Evolutionary conservation across 2,329 filamentous ascomycete genomes (phyloP), one percentile per base, ranked within the genome.

Genomic region (Aureobasidium sp.): DNA sequence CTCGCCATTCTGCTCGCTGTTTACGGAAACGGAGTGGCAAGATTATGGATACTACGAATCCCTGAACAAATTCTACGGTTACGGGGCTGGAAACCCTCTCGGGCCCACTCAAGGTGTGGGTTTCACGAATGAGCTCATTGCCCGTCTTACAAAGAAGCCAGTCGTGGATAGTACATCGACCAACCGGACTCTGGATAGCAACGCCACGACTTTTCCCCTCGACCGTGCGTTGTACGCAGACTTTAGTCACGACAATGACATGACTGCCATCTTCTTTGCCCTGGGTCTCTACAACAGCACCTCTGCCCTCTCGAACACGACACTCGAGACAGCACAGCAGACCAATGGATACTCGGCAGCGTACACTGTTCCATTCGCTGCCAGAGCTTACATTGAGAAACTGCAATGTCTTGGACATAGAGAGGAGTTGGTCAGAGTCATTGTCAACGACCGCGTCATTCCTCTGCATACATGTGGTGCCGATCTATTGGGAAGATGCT

Each of bases 211-310:
- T 0, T 97, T 96, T 69, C 91, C 92, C 0, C 76, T 96, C 0
- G 80, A 75, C 27, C 72, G 73, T 33, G 68, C 82, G 12, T 75
- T 96, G 1, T 97, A 95, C 70, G 91, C 90, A 0, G 92, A 97
- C 74, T 96, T 97, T 71, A 90, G 86, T 65, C 92, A 97, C 74
- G 92, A 97, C 74, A 96, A 95, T 72, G 86, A 88, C 70, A 91
- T 97, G 85, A 84, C 83, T 33, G 82, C 82, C 8, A 84, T 95
- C 7, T 89, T 89, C 70, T 85, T 85, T 5, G 90, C 91, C 0
- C 71, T 97, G 65, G 89, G 91, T 0, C 76, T 96, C 29, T 96
- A 91, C 75, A 89, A 91, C 67, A 75, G 74, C 47, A 90, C 85
- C 0, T 69, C 71, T 15, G 77, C 80, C 12, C 70, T 80, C 3